Evolutionary conservation across 495 filamentous ascomycete genomes (phyloP).

Genomic region (Mycothermus thermophilus): DNA sequence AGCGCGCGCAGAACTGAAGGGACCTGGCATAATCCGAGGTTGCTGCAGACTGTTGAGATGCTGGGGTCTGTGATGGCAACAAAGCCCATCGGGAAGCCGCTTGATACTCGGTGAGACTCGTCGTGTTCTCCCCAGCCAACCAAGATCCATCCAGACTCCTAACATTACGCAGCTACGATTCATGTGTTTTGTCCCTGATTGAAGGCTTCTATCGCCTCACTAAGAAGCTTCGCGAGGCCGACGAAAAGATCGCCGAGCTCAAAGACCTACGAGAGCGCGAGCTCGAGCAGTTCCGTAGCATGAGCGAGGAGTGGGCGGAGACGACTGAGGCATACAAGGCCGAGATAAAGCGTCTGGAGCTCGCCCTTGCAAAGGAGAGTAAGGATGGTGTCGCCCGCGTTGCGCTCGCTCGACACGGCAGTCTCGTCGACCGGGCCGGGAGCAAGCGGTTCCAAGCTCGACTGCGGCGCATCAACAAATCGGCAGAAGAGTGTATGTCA

Average conservation of each 20-base stretch:
- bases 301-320: constrained; percentile 29
- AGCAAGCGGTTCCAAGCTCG: constrained; percentile 21
- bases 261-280: constrained; percentile 23
- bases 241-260: constrained; percentile 16
- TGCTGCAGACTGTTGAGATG: not conserved
- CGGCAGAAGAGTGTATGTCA: constrained; percentile 8
- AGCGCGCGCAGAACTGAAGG: no score
- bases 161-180: constrained; percentile 19
- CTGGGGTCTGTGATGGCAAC: not conserved
- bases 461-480: constrained; percentile 17
- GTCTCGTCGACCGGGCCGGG: constrained; percentile 24
- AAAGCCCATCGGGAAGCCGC: no score
- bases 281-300: constrained; percentile 23
- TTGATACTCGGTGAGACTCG: no score
- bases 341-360: constrained; percentile 37
- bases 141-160: no score
- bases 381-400: constrained; percentile 35
- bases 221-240: constrained; percentile 4
- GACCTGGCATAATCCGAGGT: not conserved
- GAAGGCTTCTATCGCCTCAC: constrained; percentile 23
- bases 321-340: constrained; percentile 28
- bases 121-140: no score
- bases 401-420: constrained; percentile 29
- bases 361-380: constrained; percentile 31
- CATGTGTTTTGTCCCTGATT: constrained; percentile 27